Conservation (phyloP, 495 filamentous ascomycete species). For the Choiromyces venosus region DNA sequence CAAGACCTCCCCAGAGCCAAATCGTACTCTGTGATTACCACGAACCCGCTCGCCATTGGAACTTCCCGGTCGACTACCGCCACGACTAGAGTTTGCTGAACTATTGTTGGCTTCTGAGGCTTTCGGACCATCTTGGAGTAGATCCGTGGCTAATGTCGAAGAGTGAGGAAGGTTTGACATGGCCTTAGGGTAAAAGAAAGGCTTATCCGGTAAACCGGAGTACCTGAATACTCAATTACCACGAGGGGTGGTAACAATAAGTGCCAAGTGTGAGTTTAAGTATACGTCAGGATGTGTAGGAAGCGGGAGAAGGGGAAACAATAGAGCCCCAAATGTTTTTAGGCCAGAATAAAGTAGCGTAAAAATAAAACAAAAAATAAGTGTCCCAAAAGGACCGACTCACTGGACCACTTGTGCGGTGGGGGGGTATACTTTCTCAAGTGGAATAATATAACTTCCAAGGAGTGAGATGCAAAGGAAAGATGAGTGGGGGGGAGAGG, state of each 20-base stretch:
- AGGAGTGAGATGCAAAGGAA: background rate
- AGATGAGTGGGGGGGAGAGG: background rate
- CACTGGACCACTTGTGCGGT: background rate
- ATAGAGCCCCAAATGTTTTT: background rate
- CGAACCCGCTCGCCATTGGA: conserved; percentile 14
- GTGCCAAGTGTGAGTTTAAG: background rate
- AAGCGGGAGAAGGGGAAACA: background rate
- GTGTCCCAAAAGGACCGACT: background rate
- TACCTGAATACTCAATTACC: background rate
- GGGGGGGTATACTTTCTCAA: background rate
- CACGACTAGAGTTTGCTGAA: conserved; percentile 16
- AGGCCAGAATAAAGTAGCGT: background rate
- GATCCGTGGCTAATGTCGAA: background rate
- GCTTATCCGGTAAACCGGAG: background rate
- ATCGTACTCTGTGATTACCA: conserved; percentile 28
- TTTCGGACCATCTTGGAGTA: background rate
- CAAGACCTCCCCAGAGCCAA: conserved; percentile 33
- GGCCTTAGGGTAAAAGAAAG: background rate
- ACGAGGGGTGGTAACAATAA: background rate
- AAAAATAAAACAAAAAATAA: background rate
- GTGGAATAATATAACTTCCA: background rate
- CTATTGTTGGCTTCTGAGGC: background rate
- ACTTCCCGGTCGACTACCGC: conserved; percentile 22
- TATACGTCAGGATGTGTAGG: background rate
- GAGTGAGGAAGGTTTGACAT: background rate